Evolutionary conservation across 2,329 filamentous ascomycete genomes (phyloP).

Genomic region (Exophiala phaeomuriformis): DNA sequence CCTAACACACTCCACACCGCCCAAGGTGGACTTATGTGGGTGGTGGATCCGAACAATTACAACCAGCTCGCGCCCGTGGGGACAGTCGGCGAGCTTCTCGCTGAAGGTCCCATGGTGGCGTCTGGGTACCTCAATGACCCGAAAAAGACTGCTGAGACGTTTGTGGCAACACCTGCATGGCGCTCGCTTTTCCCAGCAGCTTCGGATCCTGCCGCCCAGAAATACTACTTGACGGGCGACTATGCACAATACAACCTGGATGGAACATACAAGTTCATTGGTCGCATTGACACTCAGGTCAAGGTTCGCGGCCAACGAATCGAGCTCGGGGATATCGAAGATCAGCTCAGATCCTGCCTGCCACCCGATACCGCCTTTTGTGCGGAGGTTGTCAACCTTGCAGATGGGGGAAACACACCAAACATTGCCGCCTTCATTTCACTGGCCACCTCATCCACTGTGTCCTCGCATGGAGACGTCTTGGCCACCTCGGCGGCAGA

Average conservation of each 20-base stretch:
- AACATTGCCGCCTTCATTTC: too few relatives aligned
- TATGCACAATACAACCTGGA: not conserved
- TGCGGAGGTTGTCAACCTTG: not conserved
- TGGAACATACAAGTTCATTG: constrained; percentile 26
- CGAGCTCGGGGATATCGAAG: constrained; percentile 31
- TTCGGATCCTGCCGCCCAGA: not conserved
- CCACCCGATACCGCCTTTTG: too few relatives aligned
- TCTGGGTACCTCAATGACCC: constrained; percentile 54
- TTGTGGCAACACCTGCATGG: constrained; percentile 40
- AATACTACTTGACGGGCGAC: not conserved
- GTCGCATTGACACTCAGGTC: constrained; percentile 29
- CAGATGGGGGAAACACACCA: too few relatives aligned
- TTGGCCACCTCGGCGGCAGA: too few relatives aligned
- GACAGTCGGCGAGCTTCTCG: not conserved
- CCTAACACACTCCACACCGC: not conserved
- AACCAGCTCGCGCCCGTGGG: not conserved
- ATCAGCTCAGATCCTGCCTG: not conserved
- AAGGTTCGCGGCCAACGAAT: constrained; percentile 30
- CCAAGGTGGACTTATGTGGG: not conserved
- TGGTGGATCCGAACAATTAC: not conserved
- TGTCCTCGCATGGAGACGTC: too few relatives aligned
- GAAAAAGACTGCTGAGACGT: constrained; percentile 51
- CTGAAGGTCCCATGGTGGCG: constrained; percentile 37
- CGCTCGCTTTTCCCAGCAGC: constrained; percentile 35
- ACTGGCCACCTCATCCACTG: too few relatives aligned